phyloP scores from a whole-genome alignment of 345 rosid genomes.

The Linum trigynum region DNA sequence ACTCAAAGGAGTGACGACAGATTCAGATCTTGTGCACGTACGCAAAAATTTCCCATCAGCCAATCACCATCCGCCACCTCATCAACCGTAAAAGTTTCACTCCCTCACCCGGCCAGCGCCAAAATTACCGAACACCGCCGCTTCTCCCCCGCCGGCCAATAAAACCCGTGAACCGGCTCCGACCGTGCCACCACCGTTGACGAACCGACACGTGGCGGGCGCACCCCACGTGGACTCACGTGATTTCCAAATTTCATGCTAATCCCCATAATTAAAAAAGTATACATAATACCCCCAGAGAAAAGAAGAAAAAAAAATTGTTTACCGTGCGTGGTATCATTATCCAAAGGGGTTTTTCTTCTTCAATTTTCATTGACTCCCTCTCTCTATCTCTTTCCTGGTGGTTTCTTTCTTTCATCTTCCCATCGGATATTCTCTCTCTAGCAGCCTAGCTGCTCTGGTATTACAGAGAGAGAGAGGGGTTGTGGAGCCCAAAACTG shows the following conservation, averaged over 20 bases:
- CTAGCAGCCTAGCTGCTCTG: no score
- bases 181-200: background rate
- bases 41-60: background rate
- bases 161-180: no score
- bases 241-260: slow-evolving; percentile 21
- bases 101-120: background rate
- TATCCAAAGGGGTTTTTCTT: slow-evolving; percentile 3
- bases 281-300: background rate
- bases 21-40: background rate
- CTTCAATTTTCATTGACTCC: slow-evolving; percentile 18
- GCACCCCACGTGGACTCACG: slow-evolving; percentile 25
- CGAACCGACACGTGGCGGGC: background rate
- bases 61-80: background rate
- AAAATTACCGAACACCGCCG: no score
- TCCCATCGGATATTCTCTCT: slow-evolving; percentile 2
- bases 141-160: no score
- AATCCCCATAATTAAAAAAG: background rate
- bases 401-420: slow-evolving; percentile 3
- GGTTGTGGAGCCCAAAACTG: slow-evolving; percentile 65
- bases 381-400: background rate
- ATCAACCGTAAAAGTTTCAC: background rate
- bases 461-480: background rate
- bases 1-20: background rate
- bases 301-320: background rate
- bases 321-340: slow-evolving; percentile 5